Base-by-base conservation (phyloP, 2,329 filamentous ascomycete genomes). In the Nemania abortiva region DNA sequence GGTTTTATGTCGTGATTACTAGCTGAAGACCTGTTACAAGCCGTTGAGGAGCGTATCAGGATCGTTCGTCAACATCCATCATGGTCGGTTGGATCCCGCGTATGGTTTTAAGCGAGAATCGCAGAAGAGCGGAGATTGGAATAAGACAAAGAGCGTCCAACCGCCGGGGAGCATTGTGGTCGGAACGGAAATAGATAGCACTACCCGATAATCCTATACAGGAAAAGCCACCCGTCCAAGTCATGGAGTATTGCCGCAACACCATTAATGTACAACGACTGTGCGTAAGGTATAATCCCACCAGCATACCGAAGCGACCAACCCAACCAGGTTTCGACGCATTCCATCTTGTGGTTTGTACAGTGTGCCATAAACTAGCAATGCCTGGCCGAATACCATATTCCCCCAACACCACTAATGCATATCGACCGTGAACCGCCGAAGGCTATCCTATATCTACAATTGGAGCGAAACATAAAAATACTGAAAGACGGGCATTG, bases 361-460 rank as follows among this genome's bases (percentile, higher is more conserved):
- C 63, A 66, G 49, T 34, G 6, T 50, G 39, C 54, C 57, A 22
- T 55, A 37, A 60, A 34, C 34, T 53, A 50, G 31, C 47, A 39
- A 47, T 31, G 62, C 52, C 56, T 18, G 54, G 47, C 29, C 54
- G 54, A 31, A 60, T 61, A 24, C 34, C 63, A 49, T 58, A 39
- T 37, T 45, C 29, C 67, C 63, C 68, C 22, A 72, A 72, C 70
- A 66, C 70, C 70, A 60, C 67, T 70, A 70, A 72, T 72, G 70
- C 68, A 72, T 66, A 70, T 63, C 4, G 24, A 61, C 53, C 63
- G 29, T 47, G 39, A 71, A 59, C 56, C 37, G 61, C 56, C 52
- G 52, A 47, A 67, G 31, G 29, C 45, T 59, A 42, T 39, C 52
- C 69, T 57, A 69, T 65, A 67, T 67, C 54, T 71, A 69, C 63